A percentile compares a stretch with the other conserved stretches of the same genome.
These are phyloP conservation scores for Colletotrichum godetiae DNA, from an alignment of 2,329 filamentous ascomycete genomes.

Conservation along the genomic window DNA sequence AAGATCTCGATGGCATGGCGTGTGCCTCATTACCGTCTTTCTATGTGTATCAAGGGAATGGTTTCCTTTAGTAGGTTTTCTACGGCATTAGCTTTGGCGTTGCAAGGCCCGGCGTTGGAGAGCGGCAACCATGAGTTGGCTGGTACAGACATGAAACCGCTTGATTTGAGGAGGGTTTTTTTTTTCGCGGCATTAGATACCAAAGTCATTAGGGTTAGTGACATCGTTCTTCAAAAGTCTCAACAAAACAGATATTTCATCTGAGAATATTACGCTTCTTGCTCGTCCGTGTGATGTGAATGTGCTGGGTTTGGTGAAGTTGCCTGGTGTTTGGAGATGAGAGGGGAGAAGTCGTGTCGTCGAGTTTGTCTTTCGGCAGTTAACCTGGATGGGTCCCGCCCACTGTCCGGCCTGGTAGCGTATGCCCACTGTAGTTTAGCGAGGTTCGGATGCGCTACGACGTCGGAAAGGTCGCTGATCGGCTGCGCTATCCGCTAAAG, in stretches of 20 bases:
- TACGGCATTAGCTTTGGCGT: conserved; percentile 3
- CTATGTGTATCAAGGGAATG: neutral
- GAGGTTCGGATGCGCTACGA: conserved; percentile 10
- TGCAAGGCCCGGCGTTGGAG: conserved; percentile 21
- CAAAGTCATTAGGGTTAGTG: conserved; percentile 21
- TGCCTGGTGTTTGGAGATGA: neutral
- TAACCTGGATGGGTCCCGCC: neutral
- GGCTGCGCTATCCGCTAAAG: conserved; percentile 1
- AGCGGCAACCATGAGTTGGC: conserved; percentile 24
- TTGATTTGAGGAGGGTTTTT: conserved; percentile 22
- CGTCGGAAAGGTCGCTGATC: conserved; percentile 5
- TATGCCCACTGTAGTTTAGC: conserved; percentile 15
- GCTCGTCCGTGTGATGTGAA: neutral
- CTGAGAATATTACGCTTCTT: neutral
- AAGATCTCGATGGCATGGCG: neutral
- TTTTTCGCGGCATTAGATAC: conserved; percentile 23
- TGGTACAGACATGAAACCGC: conserved; percentile 29
- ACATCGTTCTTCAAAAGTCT: neutral
- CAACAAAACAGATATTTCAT: neutral
- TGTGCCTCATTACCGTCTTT: neutral
- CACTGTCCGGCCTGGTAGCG: neutral
- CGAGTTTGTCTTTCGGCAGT: neutral
- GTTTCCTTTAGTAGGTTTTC: neutral
- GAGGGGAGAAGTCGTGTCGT: neutral
- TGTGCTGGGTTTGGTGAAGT: neutral